A percentile compares a stretch with the other conserved stretches of the same genome.
phyloP scores from a whole-genome alignment of 2,329 filamentous ascomycete genomes.

The Diatrype stigma region DNA sequence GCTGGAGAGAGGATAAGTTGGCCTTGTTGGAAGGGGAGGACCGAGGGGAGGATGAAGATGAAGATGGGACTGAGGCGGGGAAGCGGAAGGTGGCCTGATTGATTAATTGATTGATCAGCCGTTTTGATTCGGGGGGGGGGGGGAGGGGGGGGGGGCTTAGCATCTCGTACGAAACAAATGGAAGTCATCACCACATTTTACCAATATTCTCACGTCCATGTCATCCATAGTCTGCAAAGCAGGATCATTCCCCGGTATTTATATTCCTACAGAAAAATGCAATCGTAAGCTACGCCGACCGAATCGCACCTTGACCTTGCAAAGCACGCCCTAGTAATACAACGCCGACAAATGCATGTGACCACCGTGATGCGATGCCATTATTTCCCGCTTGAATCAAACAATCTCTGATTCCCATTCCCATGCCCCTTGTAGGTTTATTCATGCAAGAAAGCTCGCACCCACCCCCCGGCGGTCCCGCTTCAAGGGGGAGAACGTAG shows the following conservation, averaged over 20 bases:
- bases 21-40: constrained; percentile 17
- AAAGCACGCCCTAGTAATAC: not conserved
- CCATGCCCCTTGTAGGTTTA: constrained; percentile 6
- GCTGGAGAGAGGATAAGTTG: constrained; percentile 23
- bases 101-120: not conserved
- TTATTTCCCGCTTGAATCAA: no score
- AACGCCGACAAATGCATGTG: not conserved
- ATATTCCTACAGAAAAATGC: not conserved
- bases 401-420: constrained; percentile 2
- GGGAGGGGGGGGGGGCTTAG: no score
- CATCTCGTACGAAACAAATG: no score
- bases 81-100: constrained; percentile 15
- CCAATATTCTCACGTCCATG: no score
- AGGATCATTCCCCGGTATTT: not conserved
- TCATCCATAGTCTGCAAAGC: not conserved
- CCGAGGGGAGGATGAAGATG: no score
- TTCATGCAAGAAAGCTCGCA: constrained; percentile 55
- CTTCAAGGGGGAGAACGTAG: constrained; percentile 68
- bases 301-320: not conserved
- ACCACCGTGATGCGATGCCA: not conserved
- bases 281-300: not conserved
- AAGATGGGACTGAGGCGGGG: no score
- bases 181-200: no score
- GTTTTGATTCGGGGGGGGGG: not conserved
- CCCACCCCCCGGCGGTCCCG: constrained; percentile 59